Percentiles rank a stretch among this genome's conserved stretches.
phyloP scores from a whole-genome alignment of 2,329 filamentous ascomycete species.

The Claviceps africana region DNA sequence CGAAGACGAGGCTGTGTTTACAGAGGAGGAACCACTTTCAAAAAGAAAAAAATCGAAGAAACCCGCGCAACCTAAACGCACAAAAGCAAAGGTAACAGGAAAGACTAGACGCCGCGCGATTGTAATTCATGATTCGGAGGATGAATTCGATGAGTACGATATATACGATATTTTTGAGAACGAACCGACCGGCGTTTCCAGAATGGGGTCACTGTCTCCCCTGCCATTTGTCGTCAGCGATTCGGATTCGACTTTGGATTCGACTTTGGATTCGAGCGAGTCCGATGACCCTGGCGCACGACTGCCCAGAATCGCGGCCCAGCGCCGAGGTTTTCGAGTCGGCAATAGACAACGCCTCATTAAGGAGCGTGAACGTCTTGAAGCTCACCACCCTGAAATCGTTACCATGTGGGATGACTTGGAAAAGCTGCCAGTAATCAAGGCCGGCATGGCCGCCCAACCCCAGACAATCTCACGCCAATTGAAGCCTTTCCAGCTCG shows the following conservation, averaged over 20 bases:
- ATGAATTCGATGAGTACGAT: background rate
- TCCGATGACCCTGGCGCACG: conserved; percentile 6
- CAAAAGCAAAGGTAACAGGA: background rate
- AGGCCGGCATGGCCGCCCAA: conserved; percentile 28
- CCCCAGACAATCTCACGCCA: conserved; percentile 66
- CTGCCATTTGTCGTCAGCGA: conserved; percentile 4
- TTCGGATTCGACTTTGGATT: conserved; percentile 9
- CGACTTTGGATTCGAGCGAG: conserved; percentile 14
- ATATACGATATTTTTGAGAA: background rate
- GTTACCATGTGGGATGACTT: conserved; percentile 75
- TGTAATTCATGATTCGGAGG: conserved; percentile 1
- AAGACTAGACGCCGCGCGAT: background rate
- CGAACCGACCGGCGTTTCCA: background rate
- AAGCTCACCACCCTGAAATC: conserved; percentile 63
- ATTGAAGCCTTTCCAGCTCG: conserved; percentile 85
- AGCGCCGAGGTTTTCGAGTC: conserved; percentile 22
- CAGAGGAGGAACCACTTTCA: conserved; percentile 18
- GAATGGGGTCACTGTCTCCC: conserved; percentile 3
- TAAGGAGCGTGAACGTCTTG: conserved; percentile 52
- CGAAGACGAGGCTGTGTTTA: conserved; percentile 9
- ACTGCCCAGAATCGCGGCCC: conserved; percentile 10
- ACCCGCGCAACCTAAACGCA: background rate
- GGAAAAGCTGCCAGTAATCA: conserved; percentile 51
- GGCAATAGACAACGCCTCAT: conserved; percentile 15
- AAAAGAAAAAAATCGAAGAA: conserved; percentile 11